Percentiles rank a stretch among this genome's conserved stretches.
These are phyloP conservation scores for Vanrija pseudolonga DNA, from an alignment of 1,284 basidiomycete species.

Conservation along the genomic window DNA sequence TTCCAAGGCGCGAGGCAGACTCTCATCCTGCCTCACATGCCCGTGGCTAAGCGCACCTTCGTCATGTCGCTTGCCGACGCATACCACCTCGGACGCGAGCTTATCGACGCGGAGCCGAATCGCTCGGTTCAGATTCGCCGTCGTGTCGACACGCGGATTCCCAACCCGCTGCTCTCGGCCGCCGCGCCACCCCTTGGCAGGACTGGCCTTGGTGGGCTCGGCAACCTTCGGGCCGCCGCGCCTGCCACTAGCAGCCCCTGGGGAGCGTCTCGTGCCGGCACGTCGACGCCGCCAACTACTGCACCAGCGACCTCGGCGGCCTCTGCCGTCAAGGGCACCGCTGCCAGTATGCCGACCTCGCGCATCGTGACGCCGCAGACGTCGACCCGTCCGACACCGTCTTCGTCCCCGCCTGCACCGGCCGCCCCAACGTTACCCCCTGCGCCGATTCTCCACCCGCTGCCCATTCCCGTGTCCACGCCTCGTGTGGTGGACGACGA, in stretches of 20 bases:
- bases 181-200: constrained; percentile 18
- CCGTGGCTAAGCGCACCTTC: constrained; percentile 69
- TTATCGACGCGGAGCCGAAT: constrained; percentile 81
- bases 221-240: constrained; percentile 18
- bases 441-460: neutral
- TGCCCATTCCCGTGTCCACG: neutral
- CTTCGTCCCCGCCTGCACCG: neutral
- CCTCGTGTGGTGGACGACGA: constrained; percentile 2
- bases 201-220: constrained; percentile 24
- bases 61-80: constrained; percentile 67
- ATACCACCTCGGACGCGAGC: constrained; percentile 74
- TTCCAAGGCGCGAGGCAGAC: constrained; percentile 63
- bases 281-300: neutral
- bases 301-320: neutral
- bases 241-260: neutral
- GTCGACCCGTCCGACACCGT: neutral
- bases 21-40: constrained; percentile 74
- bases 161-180: constrained; percentile 63
- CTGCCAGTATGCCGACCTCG: constrained; percentile 3
- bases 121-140: constrained; percentile 70
- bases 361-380: constrained; percentile 6
- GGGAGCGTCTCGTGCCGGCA: neutral
- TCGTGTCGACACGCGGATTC: constrained; percentile 73
- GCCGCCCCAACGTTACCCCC: neutral
- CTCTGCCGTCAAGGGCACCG: neutral